These are phyloP conservation scores for Phenoliferia sp. DNA, from an alignment of 1,284 basidiomycete species.

Conservation along the genomic window DNA sequence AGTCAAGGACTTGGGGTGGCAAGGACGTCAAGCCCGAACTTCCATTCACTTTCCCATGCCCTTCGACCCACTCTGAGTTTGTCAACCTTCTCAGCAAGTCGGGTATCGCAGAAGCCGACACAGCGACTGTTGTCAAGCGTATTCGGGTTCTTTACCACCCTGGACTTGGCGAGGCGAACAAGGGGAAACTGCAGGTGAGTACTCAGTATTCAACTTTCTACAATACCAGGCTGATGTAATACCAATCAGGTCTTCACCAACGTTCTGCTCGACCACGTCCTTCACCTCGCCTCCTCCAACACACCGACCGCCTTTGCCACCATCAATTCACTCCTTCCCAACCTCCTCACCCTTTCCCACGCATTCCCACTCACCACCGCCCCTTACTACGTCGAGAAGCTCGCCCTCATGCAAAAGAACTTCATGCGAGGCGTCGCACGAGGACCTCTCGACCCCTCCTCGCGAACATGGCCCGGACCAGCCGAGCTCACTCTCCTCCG, in stretches of 20 bases:
- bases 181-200: slow-evolving; percentile 75
- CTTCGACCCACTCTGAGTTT: slow-evolving; percentile 78
- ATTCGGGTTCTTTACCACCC: slow-evolving; percentile 89
- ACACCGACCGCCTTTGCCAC: slow-evolving; percentile 54
- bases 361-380: slow-evolving; percentile 77
- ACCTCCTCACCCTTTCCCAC: slow-evolving; percentile 72
- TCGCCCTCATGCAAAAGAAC: slow-evolving; percentile 91
- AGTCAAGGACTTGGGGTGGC: slow-evolving; percentile 22
- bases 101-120: slow-evolving; percentile 52
- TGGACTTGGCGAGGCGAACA: slow-evolving; percentile 84
- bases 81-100: slow-evolving; percentile 66
- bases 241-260: slow-evolving; percentile 59
- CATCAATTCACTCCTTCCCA: slow-evolving; percentile 69
- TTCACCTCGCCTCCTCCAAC: slow-evolving; percentile 67
- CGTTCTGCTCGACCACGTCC: slow-evolving; percentile 86
- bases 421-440: slow-evolving; percentile 73
- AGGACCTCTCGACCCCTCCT: slow-evolving; percentile 59
- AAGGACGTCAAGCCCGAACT: slow-evolving; percentile 28
- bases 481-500: slow-evolving; percentile 79
- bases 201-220: background rate
- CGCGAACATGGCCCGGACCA: slow-evolving; percentile 82
- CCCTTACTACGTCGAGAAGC: slow-evolving; percentile 72
- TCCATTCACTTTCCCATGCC: slow-evolving; percentile 64
- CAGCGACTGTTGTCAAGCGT: slow-evolving; percentile 80
- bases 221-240: background rate